phyloP scores from a whole-genome alignment of 2,329 filamentous ascomycete species.

The Penicillium sp. region DNA sequence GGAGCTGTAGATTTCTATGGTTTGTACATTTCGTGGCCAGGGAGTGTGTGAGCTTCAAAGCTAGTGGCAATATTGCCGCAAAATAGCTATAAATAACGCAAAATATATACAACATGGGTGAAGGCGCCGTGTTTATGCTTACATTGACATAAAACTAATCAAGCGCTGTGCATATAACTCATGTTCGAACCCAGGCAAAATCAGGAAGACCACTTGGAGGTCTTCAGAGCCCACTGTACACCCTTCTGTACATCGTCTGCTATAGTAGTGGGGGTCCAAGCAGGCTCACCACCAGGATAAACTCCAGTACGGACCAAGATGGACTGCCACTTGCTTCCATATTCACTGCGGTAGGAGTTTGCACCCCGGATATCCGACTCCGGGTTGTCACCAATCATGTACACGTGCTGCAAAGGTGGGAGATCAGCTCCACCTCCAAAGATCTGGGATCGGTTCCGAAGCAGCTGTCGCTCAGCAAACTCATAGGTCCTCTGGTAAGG shows the following conservation, averaged over 20 bases:
- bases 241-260: conserved; percentile 75
- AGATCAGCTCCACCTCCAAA: conserved; percentile 38
- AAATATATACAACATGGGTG: background rate
- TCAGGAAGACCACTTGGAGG: conserved; percentile 41
- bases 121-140: background rate
- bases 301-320: conserved; percentile 81
- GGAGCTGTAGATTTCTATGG: no score
- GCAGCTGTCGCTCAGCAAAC: conserved; percentile 76
- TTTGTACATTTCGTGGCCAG: no score
- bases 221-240: conserved; percentile 72
- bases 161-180: background rate
- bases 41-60: background rate
- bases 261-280: conserved; percentile 63
- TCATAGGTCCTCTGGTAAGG: conserved; percentile 75
- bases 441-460: conserved; percentile 57
- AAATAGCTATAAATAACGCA: background rate
- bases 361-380: conserved; percentile 89
- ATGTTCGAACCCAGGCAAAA: background rate
- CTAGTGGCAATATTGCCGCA: background rate
- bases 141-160: background rate
- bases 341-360: conserved; percentile 68
- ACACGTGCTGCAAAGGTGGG: conserved; percentile 68
- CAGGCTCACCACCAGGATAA: conserved; percentile 60
- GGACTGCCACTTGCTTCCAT: conserved; percentile 73
- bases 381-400: conserved; percentile 92